phyloP scores from a whole-genome alignment of 2,329 filamentous ascomycete genomes.

The Elsinoe fawcettii region DNA sequence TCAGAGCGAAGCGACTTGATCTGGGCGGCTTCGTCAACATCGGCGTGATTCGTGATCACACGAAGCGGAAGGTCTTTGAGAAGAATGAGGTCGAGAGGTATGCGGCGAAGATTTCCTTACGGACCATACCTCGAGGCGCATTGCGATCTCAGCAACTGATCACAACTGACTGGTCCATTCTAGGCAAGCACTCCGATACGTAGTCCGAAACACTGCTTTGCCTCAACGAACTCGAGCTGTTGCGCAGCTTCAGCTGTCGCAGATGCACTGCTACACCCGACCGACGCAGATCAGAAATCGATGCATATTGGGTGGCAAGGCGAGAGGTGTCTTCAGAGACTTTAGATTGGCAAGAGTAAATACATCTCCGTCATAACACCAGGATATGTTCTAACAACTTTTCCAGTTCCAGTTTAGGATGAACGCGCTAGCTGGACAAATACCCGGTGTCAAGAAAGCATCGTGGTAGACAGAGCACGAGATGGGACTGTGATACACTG shows the following conservation, averaged over 20 bases:
- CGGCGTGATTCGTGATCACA: conserved; percentile 84
- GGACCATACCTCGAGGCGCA: not conserved
- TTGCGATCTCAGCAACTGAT: not conserved
- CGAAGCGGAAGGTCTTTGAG: conserved; percentile 89
- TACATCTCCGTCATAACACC: conserved; percentile 20
- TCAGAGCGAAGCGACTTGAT: conserved; percentile 83
- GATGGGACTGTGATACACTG: not conserved
- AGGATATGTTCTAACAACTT: not conserved
- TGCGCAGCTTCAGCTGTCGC: conserved; percentile 82
- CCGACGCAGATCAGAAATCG: conserved; percentile 90
- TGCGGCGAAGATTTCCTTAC: conserved; percentile 18
- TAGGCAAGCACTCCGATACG: conserved; percentile 75
- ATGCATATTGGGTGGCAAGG: conserved; percentile 86
- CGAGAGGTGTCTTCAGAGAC: conserved; percentile 80
- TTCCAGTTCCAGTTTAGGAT: conserved; percentile 85
- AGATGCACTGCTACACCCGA: conserved; percentile 95
- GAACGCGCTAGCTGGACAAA: conserved; percentile 73
- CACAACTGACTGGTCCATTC: not conserved
- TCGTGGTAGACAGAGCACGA: conserved; percentile 62
- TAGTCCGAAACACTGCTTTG: conserved; percentile 86
- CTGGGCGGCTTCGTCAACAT: conserved; percentile 81
- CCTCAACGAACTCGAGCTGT: conserved; percentile 75
- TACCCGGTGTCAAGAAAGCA: conserved; percentile 92
- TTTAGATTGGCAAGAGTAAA: conserved; percentile 87
- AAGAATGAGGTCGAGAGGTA: conserved; percentile 84